These are phyloP conservation scores for Phytophthora crassamura DNA, from an alignment of 352 stramenopile genomes.

Conservation along the genomic window DNA sequence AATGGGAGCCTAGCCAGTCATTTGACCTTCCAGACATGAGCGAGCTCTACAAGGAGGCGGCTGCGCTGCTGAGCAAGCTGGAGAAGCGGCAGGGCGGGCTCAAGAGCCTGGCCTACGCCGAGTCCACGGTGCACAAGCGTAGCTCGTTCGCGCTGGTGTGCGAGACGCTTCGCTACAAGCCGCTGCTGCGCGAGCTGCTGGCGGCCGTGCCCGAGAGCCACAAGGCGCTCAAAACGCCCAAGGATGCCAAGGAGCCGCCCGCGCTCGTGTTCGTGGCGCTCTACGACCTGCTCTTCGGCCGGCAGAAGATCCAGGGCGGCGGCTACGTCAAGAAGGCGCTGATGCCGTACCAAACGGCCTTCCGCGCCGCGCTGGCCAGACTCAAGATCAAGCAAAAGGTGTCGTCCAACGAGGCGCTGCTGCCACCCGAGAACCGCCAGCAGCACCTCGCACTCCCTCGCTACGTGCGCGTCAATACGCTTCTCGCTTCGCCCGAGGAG, in stretches of 20 bases:
- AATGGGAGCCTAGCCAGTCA: slow-evolving; percentile 5
- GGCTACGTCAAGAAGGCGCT: slow-evolving; percentile 90
- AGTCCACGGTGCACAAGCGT: slow-evolving; percentile 85
- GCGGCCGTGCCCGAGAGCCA: slow-evolving; percentile 73
- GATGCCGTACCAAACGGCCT: slow-evolving; percentile 73
- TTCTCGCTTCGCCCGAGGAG: slow-evolving; percentile 66
- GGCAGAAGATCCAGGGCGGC: slow-evolving; percentile 87
- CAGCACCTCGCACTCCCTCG: slow-evolving; percentile 72
- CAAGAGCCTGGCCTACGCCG: slow-evolving; percentile 86
- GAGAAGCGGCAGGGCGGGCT: slow-evolving; percentile 80
- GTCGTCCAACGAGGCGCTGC: slow-evolving; percentile 74
- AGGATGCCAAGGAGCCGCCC: slow-evolving; percentile 43
- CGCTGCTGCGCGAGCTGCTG: slow-evolving; percentile 74
- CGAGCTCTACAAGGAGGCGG: slow-evolving; percentile 86
- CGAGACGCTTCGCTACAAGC: slow-evolving; percentile 90
- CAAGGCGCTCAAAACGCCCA: slow-evolving; percentile 67
- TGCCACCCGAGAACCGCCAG: slow-evolving; percentile 83
- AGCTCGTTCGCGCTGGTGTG: slow-evolving; percentile 91
- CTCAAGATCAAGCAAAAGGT: slow-evolving; percentile 88
- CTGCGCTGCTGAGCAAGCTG: slow-evolving; percentile 78
- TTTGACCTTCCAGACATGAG: slow-evolving; percentile 58
- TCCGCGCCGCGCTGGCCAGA: slow-evolving; percentile 76
- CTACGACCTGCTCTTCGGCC: slow-evolving; percentile 89
- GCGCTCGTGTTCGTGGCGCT: slow-evolving; percentile 84
- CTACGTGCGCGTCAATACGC: slow-evolving; percentile 96